These are phyloP conservation scores for Yamadazyma diospyri DNA, from an alignment of 1,139 yeast species.

Conservation along the genomic window DNA sequence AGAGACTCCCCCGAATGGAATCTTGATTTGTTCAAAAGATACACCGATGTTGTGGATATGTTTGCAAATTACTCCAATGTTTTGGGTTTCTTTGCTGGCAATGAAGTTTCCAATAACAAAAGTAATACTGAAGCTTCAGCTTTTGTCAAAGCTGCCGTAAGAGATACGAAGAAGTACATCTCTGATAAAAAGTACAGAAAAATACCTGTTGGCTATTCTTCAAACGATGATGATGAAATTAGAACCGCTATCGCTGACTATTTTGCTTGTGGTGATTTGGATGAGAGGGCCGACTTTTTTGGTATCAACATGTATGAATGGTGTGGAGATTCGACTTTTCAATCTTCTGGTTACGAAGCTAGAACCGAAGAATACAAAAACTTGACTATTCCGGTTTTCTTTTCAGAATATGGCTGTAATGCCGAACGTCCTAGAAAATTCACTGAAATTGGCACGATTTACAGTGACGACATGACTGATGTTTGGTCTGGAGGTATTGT, in stretches of 20 bases:
- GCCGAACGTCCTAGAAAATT: slow-evolving; percentile 59
- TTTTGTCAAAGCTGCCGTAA: slow-evolving; percentile 83
- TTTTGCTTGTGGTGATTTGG: slow-evolving; percentile 73
- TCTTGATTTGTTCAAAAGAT: slow-evolving; percentile 62
- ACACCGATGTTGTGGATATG: slow-evolving; percentile 68
- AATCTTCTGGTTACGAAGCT: slow-evolving; percentile 65
- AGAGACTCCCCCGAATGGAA: slow-evolving; percentile 64
- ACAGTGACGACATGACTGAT: slow-evolving; percentile 60
- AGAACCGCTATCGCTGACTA: slow-evolving; percentile 74
- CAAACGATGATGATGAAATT: slow-evolving; percentile 75
- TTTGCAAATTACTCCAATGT: slow-evolving; percentile 72
- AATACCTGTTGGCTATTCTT: slow-evolving; percentile 87
- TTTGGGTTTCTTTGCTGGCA: slow-evolving; percentile 88
- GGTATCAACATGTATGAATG: slow-evolving; percentile 96
- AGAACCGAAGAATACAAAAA: slow-evolving; percentile 70
- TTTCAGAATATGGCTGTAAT: slow-evolving; percentile 95
- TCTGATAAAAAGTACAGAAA: slow-evolving; percentile 59
- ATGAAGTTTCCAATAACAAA: slow-evolving; percentile 77
- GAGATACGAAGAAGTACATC: slow-evolving; percentile 79
- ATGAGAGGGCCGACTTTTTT: slow-evolving; percentile 76
- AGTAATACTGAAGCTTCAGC: slow-evolving; percentile 78
- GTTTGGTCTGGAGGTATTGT: slow-evolving; percentile 94
- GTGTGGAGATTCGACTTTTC: slow-evolving; percentile 76
- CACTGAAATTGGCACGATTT: slow-evolving; percentile 64
- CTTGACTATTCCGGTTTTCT: slow-evolving; percentile 77